Base-by-base conservation (phyloP, 164 flowering plant genomes). In the Berberis vulgaris region DNA sequence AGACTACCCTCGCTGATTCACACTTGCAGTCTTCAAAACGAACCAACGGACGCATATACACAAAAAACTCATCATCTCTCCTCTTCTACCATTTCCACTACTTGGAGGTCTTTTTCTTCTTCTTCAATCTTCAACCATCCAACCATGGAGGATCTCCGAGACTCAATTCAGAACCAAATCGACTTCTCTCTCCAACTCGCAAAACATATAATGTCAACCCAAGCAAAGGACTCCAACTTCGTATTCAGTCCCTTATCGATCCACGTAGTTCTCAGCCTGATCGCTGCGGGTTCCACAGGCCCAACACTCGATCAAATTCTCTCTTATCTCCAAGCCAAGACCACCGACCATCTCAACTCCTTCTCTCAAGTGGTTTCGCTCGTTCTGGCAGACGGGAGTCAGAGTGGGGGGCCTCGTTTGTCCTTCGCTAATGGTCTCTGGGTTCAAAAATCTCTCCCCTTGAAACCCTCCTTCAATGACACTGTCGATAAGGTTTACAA, bases 211-310 rank as follows among this genome's bases (percentile, higher is more conserved):
- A 43, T 77, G 49, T 44, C 38, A 40, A 63, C 68, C 38, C 73
- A 71, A 52, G 75, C 71, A 60, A 76, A 76, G 53, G 79, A 66
- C 40, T 50, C 74, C 2, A 88, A 88, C 76, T 59, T 78, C 41
- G 88, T 88, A 1, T 76, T 77, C 76, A 86, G 90, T 6, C 96
- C 92, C 2, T 50, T 75, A 9, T 83, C 87, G 40, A 67, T 86
- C 60, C 81, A 83, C 39, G 84, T 84, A 0, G 76, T 80, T 13
- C 68, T 88, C 59, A 72, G 84, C 75, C 38, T 88, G 72, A 69
- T 83, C 59, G 80, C 96, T 0, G 75, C 88, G 0, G 88, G 96
- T 2, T 81, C 94, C 44, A 60, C 54, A 2, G 94, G 86, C 4
- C 68, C 61, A 52, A 80, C 94, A 57, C 80, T 67, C 2, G 79